Evolutionary conservation across 1,139 yeast species (phyloP).

Genomic region (Kluyveromyces sp.): DNA sequence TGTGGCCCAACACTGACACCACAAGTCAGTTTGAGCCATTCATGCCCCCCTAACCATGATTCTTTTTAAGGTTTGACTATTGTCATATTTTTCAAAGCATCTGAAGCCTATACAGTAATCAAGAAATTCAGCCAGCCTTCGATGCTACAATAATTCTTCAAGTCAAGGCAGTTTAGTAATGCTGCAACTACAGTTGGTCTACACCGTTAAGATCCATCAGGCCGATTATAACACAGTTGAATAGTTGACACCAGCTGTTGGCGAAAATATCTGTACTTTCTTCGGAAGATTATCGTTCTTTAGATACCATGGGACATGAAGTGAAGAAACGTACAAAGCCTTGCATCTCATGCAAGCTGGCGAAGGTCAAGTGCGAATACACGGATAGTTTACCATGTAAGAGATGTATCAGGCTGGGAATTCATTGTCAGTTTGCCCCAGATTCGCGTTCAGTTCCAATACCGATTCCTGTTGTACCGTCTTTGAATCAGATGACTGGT

Average conservation of each 20-base stretch:
- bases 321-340: constrained; percentile 39
- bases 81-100: too few species aligned
- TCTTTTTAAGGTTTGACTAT: too few species aligned
- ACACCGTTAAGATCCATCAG: too few species aligned
- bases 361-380: constrained; percentile 58
- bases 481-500: background rate
- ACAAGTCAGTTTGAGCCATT: too few species aligned
- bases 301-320: constrained; percentile 3
- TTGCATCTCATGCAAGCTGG: constrained; percentile 54
- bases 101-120: background rate
- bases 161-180: too few species aligned
- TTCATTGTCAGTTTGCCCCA: constrained; percentile 52
- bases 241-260: too few species aligned
- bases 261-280: too few species aligned
- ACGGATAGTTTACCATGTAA: constrained; percentile 44
- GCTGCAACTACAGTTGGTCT: too few species aligned
- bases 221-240: too few species aligned
- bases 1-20: too few species aligned
- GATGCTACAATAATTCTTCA: too few species aligned
- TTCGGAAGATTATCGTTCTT: background rate
- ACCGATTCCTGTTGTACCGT: constrained; percentile 8
- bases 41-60: too few species aligned
- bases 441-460: constrained; percentile 38
- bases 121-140: background rate
- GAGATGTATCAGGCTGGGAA: constrained; percentile 47